These are phyloP conservation scores for Trametes punicea DNA, from an alignment of 768 basidiomycete species.

Conservation along the genomic window DNA sequence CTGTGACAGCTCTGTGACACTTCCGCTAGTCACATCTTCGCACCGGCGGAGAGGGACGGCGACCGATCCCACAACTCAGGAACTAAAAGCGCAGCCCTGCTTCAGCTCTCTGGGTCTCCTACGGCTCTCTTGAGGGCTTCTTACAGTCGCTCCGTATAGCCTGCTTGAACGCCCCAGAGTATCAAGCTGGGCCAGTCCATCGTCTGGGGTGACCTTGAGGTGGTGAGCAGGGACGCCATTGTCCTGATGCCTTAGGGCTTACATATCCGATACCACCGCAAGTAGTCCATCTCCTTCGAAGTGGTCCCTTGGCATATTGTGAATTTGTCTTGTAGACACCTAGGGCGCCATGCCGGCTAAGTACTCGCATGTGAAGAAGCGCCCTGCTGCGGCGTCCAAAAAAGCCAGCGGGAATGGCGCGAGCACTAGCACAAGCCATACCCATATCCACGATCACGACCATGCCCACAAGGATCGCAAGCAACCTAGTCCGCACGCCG, in stretches of 20 bases:
- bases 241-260: no score
- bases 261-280: no score
- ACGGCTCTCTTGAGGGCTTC: background rate
- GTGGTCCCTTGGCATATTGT: background rate
- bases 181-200: no score
- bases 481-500: slow-evolving; percentile 45
- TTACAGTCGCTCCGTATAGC: no score
- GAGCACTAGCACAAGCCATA: background rate
- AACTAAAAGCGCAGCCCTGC: background rate
- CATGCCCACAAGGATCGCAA: slow-evolving; percentile 34
- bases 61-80: background rate
- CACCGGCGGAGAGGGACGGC: background rate
- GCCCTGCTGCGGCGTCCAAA: slow-evolving; percentile 45
- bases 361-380: slow-evolving; percentile 74
- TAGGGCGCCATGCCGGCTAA: slow-evolving; percentile 56
- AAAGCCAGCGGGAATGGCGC: slow-evolving; percentile 31
- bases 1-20: background rate
- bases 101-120: background rate
- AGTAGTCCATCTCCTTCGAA: no score
- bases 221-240: no score
- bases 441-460: slow-evolving; percentile 29
- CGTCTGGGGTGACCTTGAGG: no score
- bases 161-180: no score
- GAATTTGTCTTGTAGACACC: background rate
- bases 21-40: background rate